Conservation (phyloP, 257 asterid species). For the Ajuga chamaepitys region DNA sequence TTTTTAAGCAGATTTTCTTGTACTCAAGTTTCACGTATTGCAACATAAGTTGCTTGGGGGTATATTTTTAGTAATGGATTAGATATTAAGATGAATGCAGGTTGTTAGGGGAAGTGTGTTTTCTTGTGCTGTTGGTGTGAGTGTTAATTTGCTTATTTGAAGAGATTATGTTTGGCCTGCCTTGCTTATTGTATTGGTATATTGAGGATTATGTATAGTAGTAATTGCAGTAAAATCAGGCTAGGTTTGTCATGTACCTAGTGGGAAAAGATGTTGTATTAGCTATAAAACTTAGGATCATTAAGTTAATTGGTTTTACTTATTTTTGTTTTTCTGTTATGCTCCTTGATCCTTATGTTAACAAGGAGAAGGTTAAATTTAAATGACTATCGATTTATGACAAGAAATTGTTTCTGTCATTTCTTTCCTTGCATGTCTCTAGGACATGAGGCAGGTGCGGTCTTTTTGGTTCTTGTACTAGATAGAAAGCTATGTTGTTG, state of each 20-base stretch:
- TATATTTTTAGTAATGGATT: too few relatives aligned
- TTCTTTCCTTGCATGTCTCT: background rate
- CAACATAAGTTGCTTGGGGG: too few relatives aligned
- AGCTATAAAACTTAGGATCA: background rate
- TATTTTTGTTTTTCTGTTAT: background rate
- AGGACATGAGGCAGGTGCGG: background rate
- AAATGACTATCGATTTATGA: background rate
- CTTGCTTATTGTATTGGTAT: constrained; percentile 3
- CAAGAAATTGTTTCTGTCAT: background rate
- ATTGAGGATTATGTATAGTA: constrained; percentile 2
- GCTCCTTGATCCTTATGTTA: too few relatives aligned
- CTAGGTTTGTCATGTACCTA: constrained; percentile 2
- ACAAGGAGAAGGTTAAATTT: too few relatives aligned
- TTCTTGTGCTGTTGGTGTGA: background rate
- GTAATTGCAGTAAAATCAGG: constrained; percentile 10
- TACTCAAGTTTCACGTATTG: too few relatives aligned
- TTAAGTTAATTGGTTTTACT: background rate
- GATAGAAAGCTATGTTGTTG: background rate
- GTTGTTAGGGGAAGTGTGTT: background rate
- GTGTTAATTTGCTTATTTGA: background rate
- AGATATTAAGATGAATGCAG: too few relatives aligned
- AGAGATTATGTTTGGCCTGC: background rate
- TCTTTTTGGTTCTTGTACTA: background rate
- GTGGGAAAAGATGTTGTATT: background rate
- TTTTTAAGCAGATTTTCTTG: too few relatives aligned